Evolutionary conservation across 139 green algal genomes (phyloP), one percentile per base, ranked within the genome.

Genomic region (Closterium sp.): DNA sequence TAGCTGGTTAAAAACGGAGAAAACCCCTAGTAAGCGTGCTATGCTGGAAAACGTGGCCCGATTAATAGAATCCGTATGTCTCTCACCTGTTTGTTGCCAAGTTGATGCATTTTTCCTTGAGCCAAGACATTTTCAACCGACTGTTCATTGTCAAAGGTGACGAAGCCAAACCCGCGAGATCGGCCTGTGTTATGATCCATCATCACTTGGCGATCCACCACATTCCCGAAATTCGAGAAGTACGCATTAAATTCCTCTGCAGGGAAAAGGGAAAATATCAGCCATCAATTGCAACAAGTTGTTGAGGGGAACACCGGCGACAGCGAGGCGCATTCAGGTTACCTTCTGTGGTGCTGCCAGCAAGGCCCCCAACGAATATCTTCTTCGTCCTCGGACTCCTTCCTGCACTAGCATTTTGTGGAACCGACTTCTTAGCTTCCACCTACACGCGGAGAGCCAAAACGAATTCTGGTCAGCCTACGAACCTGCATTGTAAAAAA

Each of bases 91-190:
- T 99, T 99, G 90, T 98, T 97, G 69, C 97, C 96, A 34, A 99
- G 95, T 87, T 95, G 96, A 90, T 99, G 98, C 94, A 98, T 97
- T 30, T 94, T 94, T 30, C 97, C 97, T 32, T 95, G 91, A 4
- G 81, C 93, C 87, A 99, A 97, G 33, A 99, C 96, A 33, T 93
- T 93, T 64, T 99, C 97, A 19, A 99, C 97, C 3, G 95, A 90
- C 28, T 97, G 95, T 91, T 99, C 97, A 33, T 95, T 93, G 35
- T 94, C 94, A 88, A 98, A 99, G 8, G 97, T 99, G 35, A 99
- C 95, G 88, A 99, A 99, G 16, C 98, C 98, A 95, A 99, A 99
- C 31, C 98, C 98, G 25, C 98, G 95, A 1, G 98, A 97, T 28
- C 97, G 95, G 87, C 96, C 97, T 93, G 97, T 98, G 34, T 97